Base-by-base conservation (phyloP, 1,284 basidiomycete species). In the Volvariella surrecta region DNA sequence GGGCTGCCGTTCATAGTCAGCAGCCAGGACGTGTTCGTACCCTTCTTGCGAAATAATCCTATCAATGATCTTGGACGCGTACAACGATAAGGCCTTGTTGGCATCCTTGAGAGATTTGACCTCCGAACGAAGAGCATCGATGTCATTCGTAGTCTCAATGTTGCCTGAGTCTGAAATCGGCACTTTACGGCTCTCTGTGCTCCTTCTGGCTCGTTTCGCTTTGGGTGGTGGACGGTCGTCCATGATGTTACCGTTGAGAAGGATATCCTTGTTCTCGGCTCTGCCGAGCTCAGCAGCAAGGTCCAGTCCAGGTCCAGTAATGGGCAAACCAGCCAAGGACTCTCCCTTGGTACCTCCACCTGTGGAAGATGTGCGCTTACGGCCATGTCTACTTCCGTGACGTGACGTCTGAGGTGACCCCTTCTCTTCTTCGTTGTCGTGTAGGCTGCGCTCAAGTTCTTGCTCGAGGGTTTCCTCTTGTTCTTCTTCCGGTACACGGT, bases 21-120 rank as follows among this genome's bases (percentile, higher is more conserved):
- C 79, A 17, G 92, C 86, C 20, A 96, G 76, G 43, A 97, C 84
- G 54, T 93, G 88, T 61, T 97, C 93, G 63, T 91, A 95, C 21
- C 91, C 93, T 62, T 94, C 91, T 58, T 90, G 82, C 2, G 89
- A 78, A 49, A 95, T 91, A 59, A 97, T 95, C 43, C 92, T 80
- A 67, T 97, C 91, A 54, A 97, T 85, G 55, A 97, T 96, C 71
- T 96, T 97, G 44, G 89, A 91, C 15, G 93, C 91, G 59, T 97
- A 97, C 17, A 97, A 67, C 13, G 89, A 89, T 9, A 97, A 69
- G 0, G 91, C 92, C 60, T 94, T 94, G 72, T 96, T 96, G 38
- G 90, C 89, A 59, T 97, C 94, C 59, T 87, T 89, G 58, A 96
- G 76, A 32, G 79, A 82, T 63, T 93, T 93, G 56, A 95, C 81